Evolutionary conservation across 1,139 yeast species (phyloP), one percentile per base, ranked within the genome.

Genomic region (Taphrina communis): DNA sequence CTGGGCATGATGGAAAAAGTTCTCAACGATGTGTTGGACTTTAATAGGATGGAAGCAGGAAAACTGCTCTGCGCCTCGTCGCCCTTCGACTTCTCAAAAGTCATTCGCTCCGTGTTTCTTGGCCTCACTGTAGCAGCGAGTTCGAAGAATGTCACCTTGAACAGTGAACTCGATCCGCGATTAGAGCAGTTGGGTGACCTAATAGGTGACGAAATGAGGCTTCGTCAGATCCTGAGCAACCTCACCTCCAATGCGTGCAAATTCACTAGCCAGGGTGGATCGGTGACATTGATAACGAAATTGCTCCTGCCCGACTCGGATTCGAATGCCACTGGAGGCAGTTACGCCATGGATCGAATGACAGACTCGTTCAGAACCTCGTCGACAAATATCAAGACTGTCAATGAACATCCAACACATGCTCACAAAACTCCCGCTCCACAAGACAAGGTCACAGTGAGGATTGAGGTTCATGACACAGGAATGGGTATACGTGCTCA

Each of bases 171-270:
- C 12, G 68, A 65, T 35, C 68, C 63, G 8, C 31, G 63, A 36
- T 36, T 65, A 19, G 61, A 50, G 17, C 57, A 38, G 17, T 41
- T 65, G 53, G 68, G 68, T 6, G 57, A 55, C 19, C 19, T 65
- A 42, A 41, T 65, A 12, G 68, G 68, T 9, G 68, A 65, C 38
- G 68, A 65, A 56, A 65, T 65, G 68, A 46, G 68, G 39, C 36
- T 65, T 12, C 57, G 68, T 4, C 68, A 65, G 76, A 96, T 90
- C 50, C 89, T 90, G 66, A 82, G 90, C 74, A 90, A 90, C 76
- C 81, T 90, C 75, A 93, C 92, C 6, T 96, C 96, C 71, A 90
- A 90, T 76, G 96, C 96, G 46, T 90, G 90, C 73, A 90, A 90
- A 77, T 90, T 90, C 76, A 90, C 97, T 6, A 89, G 87, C 73